Conservation (phyloP, 2,329 filamentous ascomycete species). For the Mycosphaerella sp. region DNA sequence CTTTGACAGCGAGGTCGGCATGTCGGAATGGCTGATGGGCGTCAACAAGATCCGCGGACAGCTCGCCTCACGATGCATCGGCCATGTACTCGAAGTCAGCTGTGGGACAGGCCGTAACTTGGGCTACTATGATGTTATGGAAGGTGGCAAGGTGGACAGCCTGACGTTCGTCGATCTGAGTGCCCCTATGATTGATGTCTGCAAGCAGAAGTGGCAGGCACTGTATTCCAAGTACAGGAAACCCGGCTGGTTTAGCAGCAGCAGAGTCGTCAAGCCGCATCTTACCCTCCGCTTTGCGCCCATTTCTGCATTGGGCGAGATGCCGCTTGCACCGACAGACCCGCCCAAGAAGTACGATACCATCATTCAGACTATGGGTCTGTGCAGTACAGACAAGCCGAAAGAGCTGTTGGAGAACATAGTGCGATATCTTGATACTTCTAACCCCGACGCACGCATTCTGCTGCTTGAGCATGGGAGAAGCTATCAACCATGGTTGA, state of each 20-base stretch:
- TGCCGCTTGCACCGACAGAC: slow-evolving; percentile 36
- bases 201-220: slow-evolving; percentile 44
- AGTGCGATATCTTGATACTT: slow-evolving; percentile 33
- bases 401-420: slow-evolving; percentile 42
- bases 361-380: slow-evolving; percentile 47
- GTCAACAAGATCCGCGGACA: slow-evolving; percentile 37
- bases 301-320: slow-evolving; percentile 40
- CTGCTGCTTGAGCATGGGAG: slow-evolving; percentile 47
- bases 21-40: slow-evolving; percentile 40
- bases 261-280: slow-evolving; percentile 16
- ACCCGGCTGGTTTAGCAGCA: slow-evolving; percentile 7
- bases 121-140: slow-evolving; percentile 36
- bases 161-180: slow-evolving; percentile 45
- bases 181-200: slow-evolving; percentile 43
- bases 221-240: slow-evolving; percentile 25
- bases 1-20: slow-evolving; percentile 44
- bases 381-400: slow-evolving; percentile 45
- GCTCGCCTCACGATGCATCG: slow-evolving; percentile 37
- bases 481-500: slow-evolving; percentile 44
- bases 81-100: slow-evolving; percentile 45
- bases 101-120: slow-evolving; percentile 47
- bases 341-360: slow-evolving; percentile 40
- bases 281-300: slow-evolving; percentile 36
- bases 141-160: slow-evolving; percentile 32
- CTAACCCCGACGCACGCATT: slow-evolving; percentile 42